phyloP scores from a whole-genome alignment of 441 rosid genomes.

The Geranium incanum region DNA sequence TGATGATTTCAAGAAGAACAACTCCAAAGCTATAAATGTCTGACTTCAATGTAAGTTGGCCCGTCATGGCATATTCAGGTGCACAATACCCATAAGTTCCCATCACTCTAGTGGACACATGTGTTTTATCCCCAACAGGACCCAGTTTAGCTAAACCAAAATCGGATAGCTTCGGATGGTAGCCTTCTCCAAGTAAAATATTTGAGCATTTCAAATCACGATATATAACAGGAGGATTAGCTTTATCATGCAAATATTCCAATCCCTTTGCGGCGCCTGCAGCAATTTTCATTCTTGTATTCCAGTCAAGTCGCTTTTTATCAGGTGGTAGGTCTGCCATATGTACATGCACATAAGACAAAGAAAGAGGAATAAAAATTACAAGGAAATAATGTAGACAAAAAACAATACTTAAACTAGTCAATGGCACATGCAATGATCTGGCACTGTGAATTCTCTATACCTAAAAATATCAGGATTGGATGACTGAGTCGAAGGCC shows the following conservation, averaged over 20 bases:
- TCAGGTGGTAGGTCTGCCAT: slow-evolving; percentile 61
- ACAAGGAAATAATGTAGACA: neutral
- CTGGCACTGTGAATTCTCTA: too few species aligned
- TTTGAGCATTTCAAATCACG: slow-evolving; percentile 89
- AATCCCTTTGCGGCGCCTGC: slow-evolving; percentile 94
- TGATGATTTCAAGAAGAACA: slow-evolving; percentile 87
- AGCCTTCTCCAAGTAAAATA: slow-evolving; percentile 72
- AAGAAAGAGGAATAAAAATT: neutral
- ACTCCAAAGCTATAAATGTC: slow-evolving; percentile 95
- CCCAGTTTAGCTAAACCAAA: slow-evolving; percentile 93
- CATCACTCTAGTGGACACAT: slow-evolving; percentile 93
- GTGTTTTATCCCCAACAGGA: slow-evolving; percentile 92
- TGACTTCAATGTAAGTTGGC: slow-evolving; percentile 86
- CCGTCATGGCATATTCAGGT: slow-evolving; percentile 95
- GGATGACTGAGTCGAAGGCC: too few species aligned
- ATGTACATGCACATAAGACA: slow-evolving; percentile 4
- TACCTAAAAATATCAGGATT: too few species aligned
- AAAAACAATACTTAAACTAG: neutral
- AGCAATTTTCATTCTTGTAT: slow-evolving; percentile 84
- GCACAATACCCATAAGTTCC: slow-evolving; percentile 90
- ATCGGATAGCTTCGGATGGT: slow-evolving; percentile 83
- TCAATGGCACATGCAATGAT: too few species aligned
- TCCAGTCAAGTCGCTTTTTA: slow-evolving; percentile 74
- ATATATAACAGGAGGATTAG: slow-evolving; percentile 85
- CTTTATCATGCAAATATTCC: slow-evolving; percentile 79